A percentile compares a stretch with the other conserved stretches of the same genome.
phyloP scores from a whole-genome alignment of 306 rosid species.

The Castanea crenata region DNA sequence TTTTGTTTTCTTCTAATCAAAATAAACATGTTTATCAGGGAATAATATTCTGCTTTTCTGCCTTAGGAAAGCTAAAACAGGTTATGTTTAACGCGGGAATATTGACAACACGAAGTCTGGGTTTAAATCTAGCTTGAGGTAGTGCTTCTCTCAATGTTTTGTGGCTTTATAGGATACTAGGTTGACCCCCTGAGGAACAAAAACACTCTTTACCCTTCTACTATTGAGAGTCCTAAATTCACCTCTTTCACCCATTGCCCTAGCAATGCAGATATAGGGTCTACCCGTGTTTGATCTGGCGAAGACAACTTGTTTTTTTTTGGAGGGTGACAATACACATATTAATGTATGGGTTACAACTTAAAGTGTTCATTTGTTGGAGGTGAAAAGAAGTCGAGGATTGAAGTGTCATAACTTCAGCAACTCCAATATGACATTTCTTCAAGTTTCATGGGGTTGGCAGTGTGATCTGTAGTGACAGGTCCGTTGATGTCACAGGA shows the following conservation, averaged over 20 bases:
- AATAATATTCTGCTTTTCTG: background rate
- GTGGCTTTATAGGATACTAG: background rate
- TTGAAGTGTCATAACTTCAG: background rate
- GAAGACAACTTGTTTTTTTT: background rate
- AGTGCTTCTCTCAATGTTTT: background rate
- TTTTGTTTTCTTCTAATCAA: constrained; percentile 1
- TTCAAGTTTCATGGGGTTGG: background rate
- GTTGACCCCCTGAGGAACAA: background rate
- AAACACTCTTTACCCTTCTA: background rate
- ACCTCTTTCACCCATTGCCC: background rate
- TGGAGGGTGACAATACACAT: background rate
- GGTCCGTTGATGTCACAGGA: too few species aligned
- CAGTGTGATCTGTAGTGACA: background rate
- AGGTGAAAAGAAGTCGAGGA: background rate
- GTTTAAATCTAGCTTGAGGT: background rate
- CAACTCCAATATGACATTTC: background rate
- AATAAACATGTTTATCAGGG: background rate
- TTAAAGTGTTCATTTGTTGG: background rate
- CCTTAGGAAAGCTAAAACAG: background rate
- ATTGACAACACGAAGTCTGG: background rate
- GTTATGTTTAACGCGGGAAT: background rate
- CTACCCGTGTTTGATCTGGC: background rate
- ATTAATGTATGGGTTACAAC: background rate
- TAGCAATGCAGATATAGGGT: background rate
- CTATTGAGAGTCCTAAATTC: background rate